Conservation (phyloP, 345 rosid genomes). For the Sisymbrium irio region DNA sequence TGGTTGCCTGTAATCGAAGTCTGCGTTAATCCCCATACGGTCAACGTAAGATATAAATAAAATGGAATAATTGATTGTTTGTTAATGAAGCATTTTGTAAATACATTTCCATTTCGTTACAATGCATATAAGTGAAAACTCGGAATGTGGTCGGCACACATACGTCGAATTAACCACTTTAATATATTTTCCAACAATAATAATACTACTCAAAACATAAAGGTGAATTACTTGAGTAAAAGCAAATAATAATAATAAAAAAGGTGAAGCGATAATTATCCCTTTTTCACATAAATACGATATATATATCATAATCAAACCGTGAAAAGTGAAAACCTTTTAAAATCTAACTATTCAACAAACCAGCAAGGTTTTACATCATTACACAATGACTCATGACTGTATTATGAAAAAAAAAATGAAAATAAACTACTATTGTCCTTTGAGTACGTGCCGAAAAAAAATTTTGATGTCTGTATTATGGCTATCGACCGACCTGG, state of each 20-base stretch:
- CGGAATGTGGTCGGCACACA: neutral
- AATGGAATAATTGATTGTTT: neutral
- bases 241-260: no score
- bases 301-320: neutral
- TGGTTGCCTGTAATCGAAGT: constrained; percentile 7
- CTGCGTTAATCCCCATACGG: constrained; percentile 4
- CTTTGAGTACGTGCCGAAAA: no score
- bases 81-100: neutral
- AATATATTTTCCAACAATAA: neutral
- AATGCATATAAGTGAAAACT: neutral
- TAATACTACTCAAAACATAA: neutral
- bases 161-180: neutral
- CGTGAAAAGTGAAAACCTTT: neutral
- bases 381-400: neutral
- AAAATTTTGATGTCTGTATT: no score
- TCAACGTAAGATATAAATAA: constrained; percentile 10
- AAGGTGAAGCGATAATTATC: neutral
- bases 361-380: neutral
- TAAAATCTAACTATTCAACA: neutral
- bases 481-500: no score
- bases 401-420: neutral
- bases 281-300: neutral
- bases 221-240: neutral
- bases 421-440: neutral
- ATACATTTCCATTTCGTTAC: neutral